Evolutionary conservation across 257 asterid genomes (phyloP).

Genomic region (Pogostemon cablin): DNA sequence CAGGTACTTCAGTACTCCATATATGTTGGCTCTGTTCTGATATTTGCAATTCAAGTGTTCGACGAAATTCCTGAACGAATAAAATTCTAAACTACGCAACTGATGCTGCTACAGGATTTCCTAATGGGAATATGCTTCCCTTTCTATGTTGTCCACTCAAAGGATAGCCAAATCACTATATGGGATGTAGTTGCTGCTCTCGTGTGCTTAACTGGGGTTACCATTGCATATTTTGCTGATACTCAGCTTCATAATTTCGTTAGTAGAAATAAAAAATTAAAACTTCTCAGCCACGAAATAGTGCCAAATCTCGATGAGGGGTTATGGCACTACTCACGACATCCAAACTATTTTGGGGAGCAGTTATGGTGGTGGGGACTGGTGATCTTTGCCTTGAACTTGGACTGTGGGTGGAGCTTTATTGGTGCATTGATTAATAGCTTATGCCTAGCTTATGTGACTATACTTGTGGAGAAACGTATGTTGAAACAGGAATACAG

Average conservation of each 20-base stretch:
- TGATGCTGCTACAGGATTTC: slow-evolving; percentile 55
- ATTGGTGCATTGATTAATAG: slow-evolving; percentile 73
- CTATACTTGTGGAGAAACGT: slow-evolving; percentile 77
- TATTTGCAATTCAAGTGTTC: slow-evolving; percentile 24
- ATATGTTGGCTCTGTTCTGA: too few relatives aligned
- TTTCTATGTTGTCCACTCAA: slow-evolving; percentile 65
- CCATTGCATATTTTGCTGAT: slow-evolving; percentile 72
- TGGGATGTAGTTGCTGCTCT: slow-evolving; percentile 66
- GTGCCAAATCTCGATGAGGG: slow-evolving; percentile 77
- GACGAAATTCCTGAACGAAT: slow-evolving; percentile 40
- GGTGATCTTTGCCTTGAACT: slow-evolving; percentile 68
- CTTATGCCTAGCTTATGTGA: slow-evolving; percentile 81
- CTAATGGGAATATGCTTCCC: slow-evolving; percentile 86
- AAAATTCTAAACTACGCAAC: background rate
- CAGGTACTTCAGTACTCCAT: slow-evolving; percentile 51
- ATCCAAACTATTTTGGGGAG: slow-evolving; percentile 95
- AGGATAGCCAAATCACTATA: slow-evolving; percentile 43
- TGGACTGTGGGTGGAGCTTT: slow-evolving; percentile 64
- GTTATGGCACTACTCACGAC: slow-evolving; percentile 80
- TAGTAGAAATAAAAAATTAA: slow-evolving; percentile 49
- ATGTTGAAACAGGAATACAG: slow-evolving; percentile 77
- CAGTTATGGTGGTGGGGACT: slow-evolving; percentile 99
- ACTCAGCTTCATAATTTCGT: slow-evolving; percentile 79
- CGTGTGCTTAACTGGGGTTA: slow-evolving; percentile 64
- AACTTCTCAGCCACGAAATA: slow-evolving; percentile 48